Evolutionary conservation across 352 stramenopile genomes (phyloP), one percentile per base, ranked within the genome.

Genomic region (Paralagenidium karlingii): DNA sequence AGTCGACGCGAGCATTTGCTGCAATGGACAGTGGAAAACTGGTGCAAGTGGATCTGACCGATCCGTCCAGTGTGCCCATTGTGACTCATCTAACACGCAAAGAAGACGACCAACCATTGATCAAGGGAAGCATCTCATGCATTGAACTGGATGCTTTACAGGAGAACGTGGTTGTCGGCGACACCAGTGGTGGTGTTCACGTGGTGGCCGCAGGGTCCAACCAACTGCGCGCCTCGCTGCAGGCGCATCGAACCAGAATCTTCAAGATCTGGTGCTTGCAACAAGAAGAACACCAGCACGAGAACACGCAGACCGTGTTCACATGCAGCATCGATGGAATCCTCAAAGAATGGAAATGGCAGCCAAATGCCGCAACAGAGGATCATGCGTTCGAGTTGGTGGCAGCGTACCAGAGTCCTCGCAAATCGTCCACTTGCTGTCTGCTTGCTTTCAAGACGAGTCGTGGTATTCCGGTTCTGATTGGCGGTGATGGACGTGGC

Each of bases 261-360:
- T 73, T 89, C 57, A 85, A 83, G 41, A 56, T 89, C 24, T 77
- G 68, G 61, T 87, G 73, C 68, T 41, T 68, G 16, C 30, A 64
- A 6, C 34, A 24, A 8, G 30, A 24, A 5, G n/a, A n/a, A n/a
- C n/a, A n/a, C n/a, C n/a, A n/a, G 30, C 30, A 36, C 7, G 19
- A 16, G 7, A 36, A 7, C 30, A 7, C 30, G 3, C 3, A 51
- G n/a, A 60, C 64, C 20, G 40, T 90, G 1, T 71, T 87, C 40
- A 65, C 78, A 6, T 69, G 68, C 38, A 66, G 55, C 33, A 67
- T 68, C 5, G 73, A 74, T 28, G 66, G 76, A 1, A 49, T 50
- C n/a, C 53, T 92, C 7, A 42, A 43, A 26, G 76, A 90, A 43
- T 92, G 76, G 74, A 49, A 43, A 4, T 40, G 57, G 28, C 34